Conservation (phyloP, 257 asterid genomes). For the Vinca minor region DNA sequence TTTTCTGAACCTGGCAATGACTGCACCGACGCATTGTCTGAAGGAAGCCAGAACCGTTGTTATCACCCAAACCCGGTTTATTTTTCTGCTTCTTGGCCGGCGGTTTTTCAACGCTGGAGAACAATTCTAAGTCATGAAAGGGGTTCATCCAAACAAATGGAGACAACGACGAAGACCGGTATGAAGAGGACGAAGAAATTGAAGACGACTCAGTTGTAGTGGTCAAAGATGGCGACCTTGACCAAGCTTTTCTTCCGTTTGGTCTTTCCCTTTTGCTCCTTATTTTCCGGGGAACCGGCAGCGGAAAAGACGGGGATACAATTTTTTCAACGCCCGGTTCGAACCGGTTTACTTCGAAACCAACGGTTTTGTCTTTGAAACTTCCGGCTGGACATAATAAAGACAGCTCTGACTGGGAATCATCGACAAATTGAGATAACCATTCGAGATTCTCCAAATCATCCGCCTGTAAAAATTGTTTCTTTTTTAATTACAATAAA, state of each 20-base stretch:
- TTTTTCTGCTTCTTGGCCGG: constrained; percentile 21
- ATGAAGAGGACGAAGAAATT: constrained; percentile 20
- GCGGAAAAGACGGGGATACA: constrained; percentile 13
- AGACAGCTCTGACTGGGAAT: constrained; percentile 23
- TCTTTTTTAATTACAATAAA: neutral
- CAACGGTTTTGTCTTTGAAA: constrained; percentile 7
- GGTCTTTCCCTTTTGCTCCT: constrained; percentile 26
- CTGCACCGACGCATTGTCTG: constrained; percentile 25
- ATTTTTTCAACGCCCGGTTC: constrained; percentile 17
- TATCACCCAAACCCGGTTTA: no score
- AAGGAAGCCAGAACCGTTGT: no score
- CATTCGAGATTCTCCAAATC: constrained; percentile 35
- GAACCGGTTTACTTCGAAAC: neutral
- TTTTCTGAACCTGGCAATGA: constrained; percentile 31
- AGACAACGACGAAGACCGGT: constrained; percentile 15
- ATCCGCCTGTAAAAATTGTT: constrained; percentile 22
- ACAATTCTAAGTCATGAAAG: constrained; percentile 11
- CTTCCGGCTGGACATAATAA: constrained; percentile 20
- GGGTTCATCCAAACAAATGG: constrained; percentile 16
- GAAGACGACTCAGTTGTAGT: constrained; percentile 28
- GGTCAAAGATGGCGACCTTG: constrained; percentile 24
- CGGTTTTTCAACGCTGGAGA: constrained; percentile 19
- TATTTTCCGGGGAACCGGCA: constrained; percentile 23
- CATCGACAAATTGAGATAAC: constrained; percentile 35
- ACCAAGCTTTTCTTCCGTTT: constrained; percentile 13